Evolutionary conservation across 73 alveolate species (phyloP).

Genomic region (Paraurostyla sp.): DNA sequence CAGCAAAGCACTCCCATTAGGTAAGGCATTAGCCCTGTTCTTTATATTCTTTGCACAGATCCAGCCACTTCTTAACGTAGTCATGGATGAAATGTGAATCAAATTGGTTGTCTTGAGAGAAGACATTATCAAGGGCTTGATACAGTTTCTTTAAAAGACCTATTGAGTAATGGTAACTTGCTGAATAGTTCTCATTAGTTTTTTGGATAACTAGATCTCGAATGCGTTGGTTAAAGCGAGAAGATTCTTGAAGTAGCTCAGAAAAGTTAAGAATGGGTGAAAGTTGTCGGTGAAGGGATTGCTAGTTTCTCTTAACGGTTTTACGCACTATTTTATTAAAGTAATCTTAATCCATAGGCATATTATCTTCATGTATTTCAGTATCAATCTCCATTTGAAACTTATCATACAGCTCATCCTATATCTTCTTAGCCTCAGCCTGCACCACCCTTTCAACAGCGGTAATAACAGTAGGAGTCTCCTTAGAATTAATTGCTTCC

Average conservation of each 20-base stretch:
- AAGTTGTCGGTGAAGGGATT: neutral
- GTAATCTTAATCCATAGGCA: constrained; percentile 47
- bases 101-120: neutral
- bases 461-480: constrained; percentile 89
- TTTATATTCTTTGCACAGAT: constrained; percentile 2
- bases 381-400: neutral
- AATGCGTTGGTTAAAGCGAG: neutral
- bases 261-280: neutral
- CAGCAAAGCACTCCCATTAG: constrained; percentile 41
- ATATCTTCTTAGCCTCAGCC: constrained; percentile 84
- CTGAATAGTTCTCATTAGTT: neutral
- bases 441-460: constrained; percentile 93
- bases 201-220: neutral
- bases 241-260: neutral
- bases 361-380: neutral
- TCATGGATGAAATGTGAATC: constrained; percentile 28
- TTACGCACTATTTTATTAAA: constrained; percentile 1
- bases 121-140: neutral
- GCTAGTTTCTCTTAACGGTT: neutral
- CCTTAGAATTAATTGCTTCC: constrained; percentile 88
- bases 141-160: neutral
- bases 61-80: constrained; percentile 3
- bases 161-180: constrained; percentile 20
- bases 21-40: neutral
- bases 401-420: constrained; percentile 78